These are phyloP conservation scores for Hawksworthiomyces lignivorus DNA, from an alignment of 2,329 filamentous ascomycete species.

Conservation along the genomic window DNA sequence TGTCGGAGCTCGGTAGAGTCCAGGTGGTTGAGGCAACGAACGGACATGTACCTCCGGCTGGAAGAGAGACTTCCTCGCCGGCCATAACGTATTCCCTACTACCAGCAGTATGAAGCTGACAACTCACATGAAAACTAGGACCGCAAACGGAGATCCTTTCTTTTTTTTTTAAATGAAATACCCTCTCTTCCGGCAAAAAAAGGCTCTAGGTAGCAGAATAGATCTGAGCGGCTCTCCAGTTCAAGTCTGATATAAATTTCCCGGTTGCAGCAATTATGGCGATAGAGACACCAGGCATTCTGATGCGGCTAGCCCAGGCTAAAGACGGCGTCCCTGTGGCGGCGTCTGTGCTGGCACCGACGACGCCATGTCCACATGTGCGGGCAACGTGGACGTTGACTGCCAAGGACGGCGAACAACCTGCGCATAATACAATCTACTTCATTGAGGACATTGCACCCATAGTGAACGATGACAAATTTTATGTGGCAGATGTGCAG, in stretches of 20 bases:
- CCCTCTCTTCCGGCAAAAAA: too few species aligned
- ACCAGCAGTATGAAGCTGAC: neutral
- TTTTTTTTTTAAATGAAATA: too few species aligned
- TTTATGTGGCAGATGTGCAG: conserved; percentile 7
- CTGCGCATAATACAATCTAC: conserved; percentile 5
- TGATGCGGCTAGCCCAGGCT: conserved; percentile 12
- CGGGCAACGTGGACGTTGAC: neutral
- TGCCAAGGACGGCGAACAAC: conserved; percentile 2
- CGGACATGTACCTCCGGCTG: conserved; percentile 2
- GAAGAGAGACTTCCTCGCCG: neutral
- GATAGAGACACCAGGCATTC: conserved; percentile 3
- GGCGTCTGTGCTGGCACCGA: neutral
- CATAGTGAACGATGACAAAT: neutral
- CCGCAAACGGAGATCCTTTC: too few species aligned
- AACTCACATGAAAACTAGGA: too few species aligned
- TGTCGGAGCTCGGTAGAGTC: too few species aligned
- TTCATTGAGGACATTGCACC: conserved; percentile 12
- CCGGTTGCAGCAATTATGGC: neutral
- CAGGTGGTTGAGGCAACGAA: neutral
- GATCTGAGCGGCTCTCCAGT: too few species aligned
- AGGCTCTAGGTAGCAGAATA: too few species aligned
- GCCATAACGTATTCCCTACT: neutral
- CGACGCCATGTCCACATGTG: conserved; percentile 7
- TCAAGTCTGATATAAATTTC: too few species aligned
- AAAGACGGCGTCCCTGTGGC: neutral